Percentiles rank a stretch among this genome's conserved stretches.
Conservation (phyloP, 2,329 filamentous ascomycete genomes). For the Ceratocystis papillata region DNA sequence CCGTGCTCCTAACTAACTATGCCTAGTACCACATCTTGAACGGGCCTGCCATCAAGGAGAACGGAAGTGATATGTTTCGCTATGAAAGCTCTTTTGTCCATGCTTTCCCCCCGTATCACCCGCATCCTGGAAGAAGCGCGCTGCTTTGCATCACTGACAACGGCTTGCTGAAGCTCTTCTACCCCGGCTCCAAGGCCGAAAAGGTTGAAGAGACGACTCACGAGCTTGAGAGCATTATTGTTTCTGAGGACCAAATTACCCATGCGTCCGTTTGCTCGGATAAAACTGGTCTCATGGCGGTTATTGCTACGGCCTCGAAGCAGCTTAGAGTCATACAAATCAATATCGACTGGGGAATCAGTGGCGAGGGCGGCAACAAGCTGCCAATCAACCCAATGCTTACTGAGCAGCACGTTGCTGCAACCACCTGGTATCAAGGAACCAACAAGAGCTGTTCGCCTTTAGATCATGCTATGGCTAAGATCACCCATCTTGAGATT, state of each 20-base stretch:
- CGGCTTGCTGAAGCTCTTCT: slow-evolving; percentile 64
- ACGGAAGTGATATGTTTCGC: slow-evolving; percentile 45
- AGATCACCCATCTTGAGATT: slow-evolving; percentile 65
- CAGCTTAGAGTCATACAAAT: slow-evolving; percentile 66
- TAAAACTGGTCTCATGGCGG: slow-evolving; percentile 58
- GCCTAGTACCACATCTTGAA: slow-evolving; percentile 34
- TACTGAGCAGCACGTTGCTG: slow-evolving; percentile 45
- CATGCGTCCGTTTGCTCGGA: slow-evolving; percentile 68
- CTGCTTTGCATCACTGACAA: slow-evolving; percentile 66
- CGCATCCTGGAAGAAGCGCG: slow-evolving; percentile 57
- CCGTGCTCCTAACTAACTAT: not conserved
- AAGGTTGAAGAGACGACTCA: slow-evolving; percentile 60
- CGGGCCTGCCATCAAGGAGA: slow-evolving; percentile 53
- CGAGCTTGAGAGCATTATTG: slow-evolving; percentile 63
- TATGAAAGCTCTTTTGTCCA: slow-evolving; percentile 58
- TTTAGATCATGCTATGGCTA: slow-evolving; percentile 43
- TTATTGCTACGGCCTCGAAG: slow-evolving; percentile 56
- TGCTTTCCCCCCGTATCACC: slow-evolving; percentile 62
- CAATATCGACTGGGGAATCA: slow-evolving; percentile 60
- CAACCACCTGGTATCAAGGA: slow-evolving; percentile 46
- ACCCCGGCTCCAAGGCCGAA: slow-evolving; percentile 56
- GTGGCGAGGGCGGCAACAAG: slow-evolving; percentile 44
- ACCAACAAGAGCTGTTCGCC: slow-evolving; percentile 35
- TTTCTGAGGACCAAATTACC: slow-evolving; percentile 64
- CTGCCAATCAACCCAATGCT: slow-evolving; percentile 43